phyloP scores from a whole-genome alignment of 2,329 filamentous ascomycete genomes.

The Parafenestella ontariensis region DNA sequence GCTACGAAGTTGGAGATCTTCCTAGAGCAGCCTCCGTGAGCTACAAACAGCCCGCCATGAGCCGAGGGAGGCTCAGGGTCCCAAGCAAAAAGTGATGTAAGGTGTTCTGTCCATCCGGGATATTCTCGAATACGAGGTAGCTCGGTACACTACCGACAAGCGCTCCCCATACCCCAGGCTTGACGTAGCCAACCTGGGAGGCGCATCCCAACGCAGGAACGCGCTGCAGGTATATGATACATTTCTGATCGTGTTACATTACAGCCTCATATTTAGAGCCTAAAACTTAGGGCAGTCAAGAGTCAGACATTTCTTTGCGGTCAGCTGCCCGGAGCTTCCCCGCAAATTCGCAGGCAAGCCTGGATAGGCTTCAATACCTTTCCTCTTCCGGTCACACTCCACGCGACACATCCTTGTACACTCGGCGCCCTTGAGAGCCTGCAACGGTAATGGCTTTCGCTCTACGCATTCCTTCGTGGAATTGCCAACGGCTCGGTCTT shows the following conservation, averaged over 20 bases:
- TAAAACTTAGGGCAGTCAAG: too few relatives aligned
- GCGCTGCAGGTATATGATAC: background rate
- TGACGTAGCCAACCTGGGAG: background rate
- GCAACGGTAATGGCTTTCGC: background rate
- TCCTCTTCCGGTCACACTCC: background rate
- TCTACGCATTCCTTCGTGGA: background rate
- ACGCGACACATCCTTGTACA: slow-evolving; percentile 2
- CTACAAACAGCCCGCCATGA: too few relatives aligned
- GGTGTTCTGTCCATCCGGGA: background rate
- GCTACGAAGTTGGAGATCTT: background rate
- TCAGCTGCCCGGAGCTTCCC: slow-evolving; percentile 1
- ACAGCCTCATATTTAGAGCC: background rate
- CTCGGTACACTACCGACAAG: background rate
- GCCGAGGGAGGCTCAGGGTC: too few relatives aligned
- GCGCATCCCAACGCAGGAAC: background rate
- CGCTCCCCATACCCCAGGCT: background rate
- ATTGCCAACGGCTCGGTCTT: background rate
- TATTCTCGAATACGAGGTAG: background rate
- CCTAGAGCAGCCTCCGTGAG: background rate
- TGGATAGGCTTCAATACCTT: background rate
- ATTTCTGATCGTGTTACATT: background rate
- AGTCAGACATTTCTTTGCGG: background rate
- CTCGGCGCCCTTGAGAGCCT: background rate
- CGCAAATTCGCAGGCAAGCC: background rate
- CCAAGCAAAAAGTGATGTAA: background rate